Percentiles rank a stretch among this genome's conserved stretches.
Evolutionary conservation across 2,329 filamentous ascomycete genomes (phyloP).

Genomic region (Plenodomus lindquistii): DNA sequence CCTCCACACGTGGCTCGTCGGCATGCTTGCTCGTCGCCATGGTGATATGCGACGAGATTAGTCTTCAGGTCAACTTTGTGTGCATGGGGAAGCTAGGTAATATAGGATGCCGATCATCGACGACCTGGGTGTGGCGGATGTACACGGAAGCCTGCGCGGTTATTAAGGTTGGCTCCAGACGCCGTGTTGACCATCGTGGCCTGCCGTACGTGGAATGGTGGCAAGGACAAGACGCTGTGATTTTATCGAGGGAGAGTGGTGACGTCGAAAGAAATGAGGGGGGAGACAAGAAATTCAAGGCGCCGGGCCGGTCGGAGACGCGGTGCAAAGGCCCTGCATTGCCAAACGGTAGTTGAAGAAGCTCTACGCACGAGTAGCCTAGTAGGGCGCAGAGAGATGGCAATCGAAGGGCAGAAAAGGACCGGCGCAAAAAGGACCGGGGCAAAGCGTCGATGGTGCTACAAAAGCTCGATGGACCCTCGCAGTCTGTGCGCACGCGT

Average conservation of each 20-base stretch:
- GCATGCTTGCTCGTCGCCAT: not conserved
- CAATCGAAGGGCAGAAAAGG: constrained; percentile 4
- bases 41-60: not conserved
- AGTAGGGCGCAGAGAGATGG: constrained; percentile 2
- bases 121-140: not conserved
- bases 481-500: constrained; percentile 14
- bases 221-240: not conserved
- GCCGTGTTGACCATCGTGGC: not conserved
- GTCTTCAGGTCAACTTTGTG: not conserved
- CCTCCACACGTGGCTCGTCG: not conserved
- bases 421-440: not conserved
- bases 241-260: not conserved
- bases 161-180: too few species aligned
- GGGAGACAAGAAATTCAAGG: not conserved
- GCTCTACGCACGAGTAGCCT: not conserved
- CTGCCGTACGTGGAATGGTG: not conserved
- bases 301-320: constrained; percentile 10
- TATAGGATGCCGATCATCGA: not conserved
- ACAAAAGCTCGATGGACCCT: constrained; percentile 17
- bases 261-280: constrained; percentile 5
- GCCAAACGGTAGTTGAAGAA: not conserved
- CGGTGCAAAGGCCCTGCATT: constrained; percentile 11
- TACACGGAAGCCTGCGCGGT: too few species aligned
- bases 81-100: not conserved
- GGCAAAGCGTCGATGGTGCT: not conserved